Evolutionary conservation across 139 green algal genomes (phyloP), one percentile per base, ranked within the genome.

Genomic region (Mesostigma viride): DNA sequence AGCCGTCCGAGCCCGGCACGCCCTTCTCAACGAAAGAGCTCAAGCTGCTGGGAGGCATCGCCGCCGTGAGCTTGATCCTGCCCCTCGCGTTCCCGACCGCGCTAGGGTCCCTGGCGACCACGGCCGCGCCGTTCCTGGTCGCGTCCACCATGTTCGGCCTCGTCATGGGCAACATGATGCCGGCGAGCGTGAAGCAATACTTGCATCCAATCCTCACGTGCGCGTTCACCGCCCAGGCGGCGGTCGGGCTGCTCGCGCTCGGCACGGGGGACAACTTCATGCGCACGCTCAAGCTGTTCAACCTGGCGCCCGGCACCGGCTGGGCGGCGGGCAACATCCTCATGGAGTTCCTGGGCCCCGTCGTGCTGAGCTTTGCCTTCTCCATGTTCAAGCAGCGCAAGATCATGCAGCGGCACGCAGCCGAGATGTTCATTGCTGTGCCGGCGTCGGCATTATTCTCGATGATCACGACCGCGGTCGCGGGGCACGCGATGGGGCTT

Each of bases 351-450:
- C 79, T 95, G 59, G 88, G 88, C 22, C 76, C 83, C 3, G 86
- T 95, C 46, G 91, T 95, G 73, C 77, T 95, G 8, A 82, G 62
- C 68, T 94, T 95, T 69, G 89, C 84, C 28, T 95, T 95, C 84
- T 73, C 79, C 24, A 74, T 90, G 22, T 83, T 76, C 59, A 62
- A 62, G 5, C 79, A 91, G 83, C 81, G 89, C 4, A 75, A 84
- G 24, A 83, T 90, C 4, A 88, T 78, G 6, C 3, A 44, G 40
- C 53, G 66, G 34, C 89, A 95, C 70, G 79, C 76, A n/a, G 70
- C 77, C 1, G 89, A 94, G 71, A 93, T 95, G 64, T 69, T 91
- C 28, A 86, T 79, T 3, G 78, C 79, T 45, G 84, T 80, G 17
- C 40, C 79, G n/a, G 45, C 80, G 1, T 87, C 79, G n/a, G 77